Evolutionary conservation across 176 grass and related monocot species (phyloP).

Genomic region (Cenchrus purpureus): DNA sequence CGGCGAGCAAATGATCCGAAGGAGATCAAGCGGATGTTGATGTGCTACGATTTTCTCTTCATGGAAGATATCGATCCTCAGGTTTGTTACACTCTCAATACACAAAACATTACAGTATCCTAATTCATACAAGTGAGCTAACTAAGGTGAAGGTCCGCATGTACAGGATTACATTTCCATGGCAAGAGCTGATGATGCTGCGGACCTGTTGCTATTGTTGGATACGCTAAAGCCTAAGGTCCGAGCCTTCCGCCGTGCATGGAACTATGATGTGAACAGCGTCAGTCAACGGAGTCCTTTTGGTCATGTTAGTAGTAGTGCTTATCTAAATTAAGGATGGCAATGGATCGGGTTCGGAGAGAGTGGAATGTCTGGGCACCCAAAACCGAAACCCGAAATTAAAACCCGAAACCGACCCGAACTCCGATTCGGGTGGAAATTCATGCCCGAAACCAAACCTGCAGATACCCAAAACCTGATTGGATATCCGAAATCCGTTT

Average conservation of each 20-base stretch:
- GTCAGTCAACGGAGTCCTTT: too few species aligned
- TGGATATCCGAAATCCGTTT: too few species aligned
- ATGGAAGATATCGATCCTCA: background rate
- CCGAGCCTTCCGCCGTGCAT: background rate
- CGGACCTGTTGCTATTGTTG: background rate
- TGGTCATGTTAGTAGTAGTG: too few species aligned
- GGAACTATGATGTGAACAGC: background rate
- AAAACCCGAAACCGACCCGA: too few species aligned
- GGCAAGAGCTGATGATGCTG: background rate
- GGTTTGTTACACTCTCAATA: background rate
- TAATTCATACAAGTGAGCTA: background rate
- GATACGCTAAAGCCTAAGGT: background rate
- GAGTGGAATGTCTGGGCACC: too few species aligned
- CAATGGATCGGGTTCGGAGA: too few species aligned
- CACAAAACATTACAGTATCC: background rate
- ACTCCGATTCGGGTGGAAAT: too few species aligned
- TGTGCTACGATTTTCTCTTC: background rate
- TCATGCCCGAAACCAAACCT: too few species aligned
- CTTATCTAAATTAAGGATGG: too few species aligned
- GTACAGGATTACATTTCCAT: background rate
- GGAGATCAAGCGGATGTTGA: background rate
- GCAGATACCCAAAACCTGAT: too few species aligned
- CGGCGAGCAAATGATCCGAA: background rate
- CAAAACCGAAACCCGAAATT: too few species aligned
- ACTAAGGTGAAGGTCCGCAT: background rate